A percentile compares a stretch with the other conserved stretches of the same genome.
Evolutionary conservation across 129 eudicot species (phyloP).

Genomic region (Centella asiatica): DNA sequence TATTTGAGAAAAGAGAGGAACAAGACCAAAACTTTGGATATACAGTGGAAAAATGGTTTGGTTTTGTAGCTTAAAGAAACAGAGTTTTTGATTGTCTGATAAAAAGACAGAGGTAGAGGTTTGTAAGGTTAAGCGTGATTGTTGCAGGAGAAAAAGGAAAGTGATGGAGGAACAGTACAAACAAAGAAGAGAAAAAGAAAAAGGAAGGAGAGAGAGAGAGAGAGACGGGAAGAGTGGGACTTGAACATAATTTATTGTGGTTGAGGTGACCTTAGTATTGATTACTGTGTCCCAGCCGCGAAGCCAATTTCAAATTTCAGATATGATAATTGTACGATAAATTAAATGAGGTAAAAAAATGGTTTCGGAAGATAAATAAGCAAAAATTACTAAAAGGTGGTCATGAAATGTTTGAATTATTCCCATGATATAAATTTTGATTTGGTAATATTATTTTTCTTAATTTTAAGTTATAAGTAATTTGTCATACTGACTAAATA

Average conservation of each 20-base stretch:
- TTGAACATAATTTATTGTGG: neutral
- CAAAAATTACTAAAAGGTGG: too few species aligned
- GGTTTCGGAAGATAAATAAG: too few species aligned
- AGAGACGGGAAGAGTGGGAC: neutral
- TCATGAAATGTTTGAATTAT: too few species aligned
- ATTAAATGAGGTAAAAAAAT: too few species aligned
- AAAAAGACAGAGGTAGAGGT: neutral
- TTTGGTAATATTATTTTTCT: too few species aligned
- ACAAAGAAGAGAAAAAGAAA: neutral
- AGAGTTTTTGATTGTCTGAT: neutral
- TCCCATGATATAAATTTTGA: too few species aligned
- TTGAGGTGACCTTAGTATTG: conserved; percentile 2
- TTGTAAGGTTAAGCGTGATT: conserved; percentile 2
- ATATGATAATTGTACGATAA: neutral
- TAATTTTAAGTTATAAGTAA: too few species aligned
- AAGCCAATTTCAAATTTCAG: neutral
- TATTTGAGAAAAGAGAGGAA: neutral
- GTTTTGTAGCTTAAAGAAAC: neutral
- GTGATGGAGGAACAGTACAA: neutral
- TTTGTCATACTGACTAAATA: too few species aligned
- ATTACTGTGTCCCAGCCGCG: conserved; percentile 2
- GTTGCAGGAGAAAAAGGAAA: neutral
- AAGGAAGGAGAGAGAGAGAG: neutral
- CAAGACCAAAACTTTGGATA: neutral
- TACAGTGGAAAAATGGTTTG: neutral